Base-by-base conservation (phyloP, 768 basidiomycete genomes). In the Baorangia bicolor region DNA sequence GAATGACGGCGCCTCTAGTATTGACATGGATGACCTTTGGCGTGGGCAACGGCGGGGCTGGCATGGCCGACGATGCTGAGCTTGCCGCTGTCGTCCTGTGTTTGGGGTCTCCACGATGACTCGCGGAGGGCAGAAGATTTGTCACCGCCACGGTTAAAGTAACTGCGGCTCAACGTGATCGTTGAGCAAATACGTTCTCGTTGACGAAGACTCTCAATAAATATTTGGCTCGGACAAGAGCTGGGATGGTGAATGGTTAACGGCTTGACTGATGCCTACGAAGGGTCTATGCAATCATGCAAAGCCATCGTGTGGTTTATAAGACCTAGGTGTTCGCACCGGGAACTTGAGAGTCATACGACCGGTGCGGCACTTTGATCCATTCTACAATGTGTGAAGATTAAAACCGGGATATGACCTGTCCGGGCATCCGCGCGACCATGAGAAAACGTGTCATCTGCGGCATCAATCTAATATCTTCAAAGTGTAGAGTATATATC, bases 11-110 rank as follows among this genome's bases (percentile, higher is more conserved):
- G 16, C 95, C 95, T 60, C 92, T 84, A 27, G 94, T 97, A 65
- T 97, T 93, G 65, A 98, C 95, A 71, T 92, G 92, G 67, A 98
- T 96, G 49, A 91, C 86, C 72, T 84, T 88, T 31, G 92, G 85
- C 34, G 84, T 82, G 38, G 94, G 94, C 55, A 96, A 76, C 41
- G 87, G 80, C 37, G 88, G 84, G 34, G 76, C 74, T 64, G 78
- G 68, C 78, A 81, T 77, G 60, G 59, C 56, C 38, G 54, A 66
- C 41, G 43, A 48, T 58, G 34, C 51, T 57, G 56, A 42, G 43
- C 53, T 55, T 40, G 48, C 40, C 33, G 55, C 31, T 51, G 48
- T 60, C 51, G 54, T 37, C 43, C 42, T 44, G 61, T 60, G 42
- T 59, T 62, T 58, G 40, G 53, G 49, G 55, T 58, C 58, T 21